phyloP scores from a whole-genome alignment of 2,329 filamentous ascomycete genomes.

The Diplodia sapinea region DNA sequence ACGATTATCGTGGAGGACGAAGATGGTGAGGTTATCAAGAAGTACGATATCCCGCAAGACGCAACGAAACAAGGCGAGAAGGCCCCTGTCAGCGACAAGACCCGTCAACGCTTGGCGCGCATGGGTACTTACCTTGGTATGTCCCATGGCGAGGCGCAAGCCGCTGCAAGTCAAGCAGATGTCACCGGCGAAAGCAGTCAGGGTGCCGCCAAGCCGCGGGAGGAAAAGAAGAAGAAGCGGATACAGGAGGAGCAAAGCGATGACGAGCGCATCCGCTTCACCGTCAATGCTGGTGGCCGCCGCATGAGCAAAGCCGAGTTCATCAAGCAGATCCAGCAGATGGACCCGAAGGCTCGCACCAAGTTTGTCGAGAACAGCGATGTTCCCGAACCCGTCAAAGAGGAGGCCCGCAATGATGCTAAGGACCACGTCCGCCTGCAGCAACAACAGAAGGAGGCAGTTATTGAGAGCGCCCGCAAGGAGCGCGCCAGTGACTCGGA shows the following conservation, averaged over 20 bases:
- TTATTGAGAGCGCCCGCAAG: neutral
- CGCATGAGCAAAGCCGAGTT: slow-evolving; percentile 84
- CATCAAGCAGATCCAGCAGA: slow-evolving; percentile 72
- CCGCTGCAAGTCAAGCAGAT: neutral
- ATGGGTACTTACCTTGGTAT: slow-evolving; percentile 63
- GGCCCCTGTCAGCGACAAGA: slow-evolving; percentile 44
- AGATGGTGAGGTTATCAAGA: slow-evolving; percentile 84
- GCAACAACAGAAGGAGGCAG: slow-evolving; percentile 37
- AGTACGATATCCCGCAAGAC: slow-evolving; percentile 72
- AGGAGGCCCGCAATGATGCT: slow-evolving; percentile 52
- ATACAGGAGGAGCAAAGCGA: slow-evolving; percentile 62
- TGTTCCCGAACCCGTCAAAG: slow-evolving; percentile 55
- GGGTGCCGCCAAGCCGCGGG: slow-evolving; percentile 1
- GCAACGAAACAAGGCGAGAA: slow-evolving; percentile 47
- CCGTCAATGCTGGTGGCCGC: slow-evolving; percentile 72
- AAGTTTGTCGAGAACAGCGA: slow-evolving; percentile 56
- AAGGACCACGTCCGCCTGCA: slow-evolving; percentile 40
- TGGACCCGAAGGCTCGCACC: slow-evolving; percentile 70
- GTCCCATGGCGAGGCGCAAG: slow-evolving; percentile 14
- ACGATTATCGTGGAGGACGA: slow-evolving; percentile 90
- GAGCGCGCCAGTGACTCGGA: neutral
- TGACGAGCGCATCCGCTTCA: slow-evolving; percentile 76
- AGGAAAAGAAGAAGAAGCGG: slow-evolving; percentile 38
- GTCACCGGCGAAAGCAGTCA: slow-evolving; percentile 32
- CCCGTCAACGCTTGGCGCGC: slow-evolving; percentile 53